A percentile compares a stretch with the other conserved stretches of the same genome.
Conservation (phyloP, 345 rosid genomes). For the Linum trigynum region DNA sequence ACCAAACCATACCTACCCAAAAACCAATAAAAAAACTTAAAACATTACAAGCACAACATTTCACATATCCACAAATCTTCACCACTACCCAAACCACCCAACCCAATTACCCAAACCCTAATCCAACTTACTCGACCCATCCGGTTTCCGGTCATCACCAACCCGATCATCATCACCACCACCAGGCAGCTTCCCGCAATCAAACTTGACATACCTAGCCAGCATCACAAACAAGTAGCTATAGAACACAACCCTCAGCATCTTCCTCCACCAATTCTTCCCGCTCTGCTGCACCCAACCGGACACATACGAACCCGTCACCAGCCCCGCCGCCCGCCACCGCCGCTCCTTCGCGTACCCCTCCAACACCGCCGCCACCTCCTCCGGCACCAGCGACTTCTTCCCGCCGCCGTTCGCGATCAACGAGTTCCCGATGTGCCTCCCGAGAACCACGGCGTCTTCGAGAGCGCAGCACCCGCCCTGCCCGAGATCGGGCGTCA, state of each 20-base stretch:
- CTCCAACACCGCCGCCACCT: not conserved
- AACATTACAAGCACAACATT: not conserved
- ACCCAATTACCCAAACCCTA: not conserved
- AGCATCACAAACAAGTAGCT: not conserved
- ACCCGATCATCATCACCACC: not conserved
- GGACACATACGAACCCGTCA: not conserved
- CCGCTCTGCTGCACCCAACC: not conserved
- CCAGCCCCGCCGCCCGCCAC: not conserved
- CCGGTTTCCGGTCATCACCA: not conserved
- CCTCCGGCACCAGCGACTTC: not conserved
- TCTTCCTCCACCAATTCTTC: slow-evolving; percentile 2
- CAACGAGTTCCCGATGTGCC: slow-evolving; percentile 3
- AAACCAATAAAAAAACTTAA: too few species aligned
- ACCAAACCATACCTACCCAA: too few species aligned
- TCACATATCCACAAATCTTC: not conserved
- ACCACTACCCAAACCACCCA: not conserved
- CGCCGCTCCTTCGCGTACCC: not conserved
- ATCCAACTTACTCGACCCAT: not conserved
- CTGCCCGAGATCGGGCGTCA: slow-evolving; percentile 1
- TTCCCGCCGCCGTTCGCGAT: not conserved
- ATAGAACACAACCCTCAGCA: not conserved
- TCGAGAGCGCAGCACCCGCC: slow-evolving; percentile 5
- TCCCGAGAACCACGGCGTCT: slow-evolving; percentile 1
- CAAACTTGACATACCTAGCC: not conserved
- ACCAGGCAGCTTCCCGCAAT: not conserved